Evolutionary conservation across 768 basidiomycete species (phyloP), one percentile per base, ranked within the genome.

Genomic region (Mycena chlorophos): DNA sequence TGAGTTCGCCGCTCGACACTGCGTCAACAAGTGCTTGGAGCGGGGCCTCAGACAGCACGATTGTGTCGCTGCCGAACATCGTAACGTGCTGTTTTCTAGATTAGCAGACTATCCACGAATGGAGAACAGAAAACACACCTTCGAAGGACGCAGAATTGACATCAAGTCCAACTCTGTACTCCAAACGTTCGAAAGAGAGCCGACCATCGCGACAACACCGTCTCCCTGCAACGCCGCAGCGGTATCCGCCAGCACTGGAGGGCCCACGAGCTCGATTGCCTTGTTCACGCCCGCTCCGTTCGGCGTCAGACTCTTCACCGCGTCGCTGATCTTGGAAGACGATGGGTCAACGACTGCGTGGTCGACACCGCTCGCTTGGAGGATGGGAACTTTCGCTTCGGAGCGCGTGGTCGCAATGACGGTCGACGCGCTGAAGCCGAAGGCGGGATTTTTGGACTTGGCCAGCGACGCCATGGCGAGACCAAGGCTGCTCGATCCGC

Each of bases 401-500:
- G 66, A 47, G 12, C 66, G 66, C 3, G 66, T 67, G 5, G 66
- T 65, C 12, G 66, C 57, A 31, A 67, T 56, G 13, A 65, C 62
- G 23, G 52, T 59, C 2, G 54, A 43, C 19, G 56, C 56, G 25
- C 61, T 60, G 58, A 67, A 67, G 34, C 34, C 34, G n/a, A 37
- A 37, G 34, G 10, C 12, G n/a, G 34, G 34, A 16, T 62, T 46
- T 30, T 60, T 57, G 6, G 64, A 66, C 50, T 61, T 63, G 2
- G 66, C 66, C 2, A 67, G 60, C 20, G 58, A 28, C 16, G 64
- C 60, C 22, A 50, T 48, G 8, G 66, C 66, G 5, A 67, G 64
- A 14, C 66, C 66, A 30, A 64, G 60, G 23, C 66, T 65, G 40
- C 64, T 67, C 13, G 64, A 54, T 10, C 66, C 64, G 6, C 66